phyloP scores from a whole-genome alignment of 2,329 filamentous ascomycete species.

The Cytospora paraplurivora region DNA sequence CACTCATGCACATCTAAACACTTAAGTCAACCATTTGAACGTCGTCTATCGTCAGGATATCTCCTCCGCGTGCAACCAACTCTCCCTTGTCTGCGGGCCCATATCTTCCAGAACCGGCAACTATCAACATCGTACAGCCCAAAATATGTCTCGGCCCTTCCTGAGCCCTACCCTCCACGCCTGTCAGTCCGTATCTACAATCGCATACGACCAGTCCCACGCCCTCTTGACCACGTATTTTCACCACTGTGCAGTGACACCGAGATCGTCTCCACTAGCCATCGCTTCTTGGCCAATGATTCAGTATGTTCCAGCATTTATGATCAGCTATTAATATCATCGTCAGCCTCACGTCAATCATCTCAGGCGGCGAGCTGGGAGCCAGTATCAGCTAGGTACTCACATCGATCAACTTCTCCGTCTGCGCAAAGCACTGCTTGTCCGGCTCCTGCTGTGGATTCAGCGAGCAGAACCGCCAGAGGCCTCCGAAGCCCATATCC shows the following conservation, averaged over 20 bases:
- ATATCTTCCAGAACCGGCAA: conserved; percentile 4
- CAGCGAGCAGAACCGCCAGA: conserved; percentile 59
- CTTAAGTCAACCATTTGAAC: conserved; percentile 9
- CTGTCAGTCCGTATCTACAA: conserved; percentile 8
- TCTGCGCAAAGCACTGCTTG: conserved; percentile 55
- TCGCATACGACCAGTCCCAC: not conserved
- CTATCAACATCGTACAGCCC: conserved; percentile 17
- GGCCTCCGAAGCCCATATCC: conserved; percentile 63
- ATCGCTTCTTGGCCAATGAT: not conserved
- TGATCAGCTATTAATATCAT: conserved; percentile 20
- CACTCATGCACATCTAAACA: not conserved
- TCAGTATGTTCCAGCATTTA: conserved; percentile 26
- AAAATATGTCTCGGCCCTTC: not conserved
- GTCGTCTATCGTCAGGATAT: conserved; percentile 23
- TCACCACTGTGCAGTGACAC: conserved; percentile 6
- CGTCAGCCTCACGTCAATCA: conserved; percentile 10
- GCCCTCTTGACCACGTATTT: not conserved
- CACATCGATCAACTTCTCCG: conserved; percentile 64
- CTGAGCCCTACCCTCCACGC: not conserved
- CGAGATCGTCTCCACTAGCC: not conserved
- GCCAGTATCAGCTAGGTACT: conserved; percentile 31
- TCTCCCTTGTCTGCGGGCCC: not conserved
- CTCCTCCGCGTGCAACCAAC: conserved; percentile 18
- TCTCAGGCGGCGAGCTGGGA: not conserved
- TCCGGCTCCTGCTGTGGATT: conserved; percentile 47